These are phyloP conservation scores for Exophiala bonariae DNA, from an alignment of 2,329 filamentous ascomycete genomes.

Conservation along the genomic window DNA sequence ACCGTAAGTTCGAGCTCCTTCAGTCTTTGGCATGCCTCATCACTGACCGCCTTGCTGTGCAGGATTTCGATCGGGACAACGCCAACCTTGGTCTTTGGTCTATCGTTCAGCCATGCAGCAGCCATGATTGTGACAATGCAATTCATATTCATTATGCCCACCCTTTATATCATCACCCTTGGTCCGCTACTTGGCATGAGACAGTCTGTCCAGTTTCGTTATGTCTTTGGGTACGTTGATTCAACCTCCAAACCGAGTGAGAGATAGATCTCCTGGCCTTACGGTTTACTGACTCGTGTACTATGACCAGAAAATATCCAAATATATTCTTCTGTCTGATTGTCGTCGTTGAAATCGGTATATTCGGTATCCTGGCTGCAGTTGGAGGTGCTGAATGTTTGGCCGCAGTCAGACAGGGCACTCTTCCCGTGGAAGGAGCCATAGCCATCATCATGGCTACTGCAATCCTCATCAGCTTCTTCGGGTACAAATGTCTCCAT, in stretches of 20 bases:
- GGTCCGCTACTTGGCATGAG: conserved; percentile 10
- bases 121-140: conserved; percentile 8
- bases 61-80: conserved; percentile 6
- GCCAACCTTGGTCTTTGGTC: conserved; percentile 7
- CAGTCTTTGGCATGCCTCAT: background rate
- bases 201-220: conserved; percentile 12
- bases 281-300: background rate
- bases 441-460: conserved; percentile 9
- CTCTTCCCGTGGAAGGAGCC: conserved; percentile 4
- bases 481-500: conserved; percentile 7
- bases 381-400: conserved; percentile 10
- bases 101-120: conserved; percentile 8
- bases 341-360: conserved; percentile 7
- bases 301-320: conserved; percentile 6
- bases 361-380: conserved; percentile 7
- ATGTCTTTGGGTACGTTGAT: conserved; percentile 8
- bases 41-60: background rate
- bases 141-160: conserved; percentile 6
- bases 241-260: too few species aligned
- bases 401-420: conserved; percentile 5
- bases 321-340: conserved; percentile 5
- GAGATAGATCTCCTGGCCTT: background rate
- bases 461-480: conserved; percentile 7
- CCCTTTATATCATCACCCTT: conserved; percentile 8
- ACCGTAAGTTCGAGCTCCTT: conserved; percentile 3